Conservation (phyloP, 2,329 filamentous ascomycete genomes). For the Aureobasidium sp. region DNA sequence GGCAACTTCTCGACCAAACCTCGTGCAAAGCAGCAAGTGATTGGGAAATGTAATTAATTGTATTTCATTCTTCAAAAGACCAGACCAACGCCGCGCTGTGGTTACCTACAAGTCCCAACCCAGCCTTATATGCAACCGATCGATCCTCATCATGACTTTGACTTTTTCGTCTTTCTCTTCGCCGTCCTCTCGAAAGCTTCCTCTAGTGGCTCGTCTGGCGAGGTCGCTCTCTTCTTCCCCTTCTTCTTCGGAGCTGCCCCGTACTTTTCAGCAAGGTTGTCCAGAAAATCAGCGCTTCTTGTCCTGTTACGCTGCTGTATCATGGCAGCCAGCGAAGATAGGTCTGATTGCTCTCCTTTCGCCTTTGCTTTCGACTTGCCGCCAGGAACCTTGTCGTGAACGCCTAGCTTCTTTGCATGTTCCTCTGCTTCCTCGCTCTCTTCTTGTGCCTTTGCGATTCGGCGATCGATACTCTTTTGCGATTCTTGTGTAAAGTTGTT, state of each 20-base stretch:
- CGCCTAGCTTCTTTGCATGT: constrained; percentile 65
- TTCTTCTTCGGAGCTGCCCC: constrained; percentile 34
- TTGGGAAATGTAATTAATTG: too few species aligned
- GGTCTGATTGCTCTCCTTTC: constrained; percentile 39
- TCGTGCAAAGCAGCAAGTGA: too few species aligned
- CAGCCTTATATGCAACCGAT: neutral
- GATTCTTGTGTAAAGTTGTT: constrained; percentile 66
- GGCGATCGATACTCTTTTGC: constrained; percentile 33
- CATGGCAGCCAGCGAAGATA: constrained; percentile 57
- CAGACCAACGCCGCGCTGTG: constrained; percentile 4
- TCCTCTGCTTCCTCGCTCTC: constrained; percentile 69
- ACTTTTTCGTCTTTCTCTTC: constrained; percentile 26
- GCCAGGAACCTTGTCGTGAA: constrained; percentile 63
- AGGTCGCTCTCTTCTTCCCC: constrained; percentile 38
- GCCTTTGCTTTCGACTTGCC: constrained; percentile 26
- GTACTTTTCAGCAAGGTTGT: constrained; percentile 72
- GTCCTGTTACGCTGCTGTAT: constrained; percentile 66
- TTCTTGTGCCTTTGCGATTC: constrained; percentile 53
- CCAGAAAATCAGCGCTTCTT: constrained; percentile 56
- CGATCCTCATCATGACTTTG: neutral
- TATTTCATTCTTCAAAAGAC: neutral
- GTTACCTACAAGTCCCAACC: neutral
- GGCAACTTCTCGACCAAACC: too few species aligned
- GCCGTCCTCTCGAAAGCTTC: constrained; percentile 50
- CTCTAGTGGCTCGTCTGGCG: constrained; percentile 52